Evolutionary conservation across 129 eudicot genomes (phyloP).

Genomic region (Flaveria brownii): DNA sequence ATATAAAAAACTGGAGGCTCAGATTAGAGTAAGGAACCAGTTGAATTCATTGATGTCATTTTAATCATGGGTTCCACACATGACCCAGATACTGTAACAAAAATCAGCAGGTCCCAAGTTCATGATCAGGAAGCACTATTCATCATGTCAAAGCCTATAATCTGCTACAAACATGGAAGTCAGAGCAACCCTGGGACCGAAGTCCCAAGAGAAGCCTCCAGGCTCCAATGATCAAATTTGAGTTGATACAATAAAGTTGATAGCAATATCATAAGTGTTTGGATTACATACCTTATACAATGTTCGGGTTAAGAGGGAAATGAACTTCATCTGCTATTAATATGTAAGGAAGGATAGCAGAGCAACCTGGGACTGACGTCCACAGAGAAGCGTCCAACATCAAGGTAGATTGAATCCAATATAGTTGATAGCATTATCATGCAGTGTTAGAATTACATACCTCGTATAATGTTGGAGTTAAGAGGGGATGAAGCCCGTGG

Average conservation of each 20-base stretch:
- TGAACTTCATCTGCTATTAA: background rate
- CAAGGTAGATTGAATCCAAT: background rate
- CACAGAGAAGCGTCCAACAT: background rate
- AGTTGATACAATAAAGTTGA: background rate
- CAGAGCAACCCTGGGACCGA: background rate
- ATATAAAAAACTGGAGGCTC: background rate
- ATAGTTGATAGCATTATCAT: background rate
- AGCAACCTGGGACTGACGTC: background rate
- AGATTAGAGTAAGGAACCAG: constrained; percentile 1
- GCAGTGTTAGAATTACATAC: background rate
- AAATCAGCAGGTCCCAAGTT: background rate
- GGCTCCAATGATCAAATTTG: background rate
- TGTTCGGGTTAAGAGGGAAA: background rate
- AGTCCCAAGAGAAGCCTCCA: background rate
- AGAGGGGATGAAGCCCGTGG: background rate
- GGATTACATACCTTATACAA: background rate
- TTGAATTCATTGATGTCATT: background rate
- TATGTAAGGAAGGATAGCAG: background rate
- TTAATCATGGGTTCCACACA: background rate
- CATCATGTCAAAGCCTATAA: background rate
- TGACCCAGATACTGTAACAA: background rate
- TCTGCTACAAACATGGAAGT: background rate
- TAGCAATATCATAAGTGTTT: background rate
- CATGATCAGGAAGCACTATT: background rate
- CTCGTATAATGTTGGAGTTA: background rate